phyloP scores from a whole-genome alignment of 495 filamentous ascomycete species.

The Lepraria neglecta region DNA sequence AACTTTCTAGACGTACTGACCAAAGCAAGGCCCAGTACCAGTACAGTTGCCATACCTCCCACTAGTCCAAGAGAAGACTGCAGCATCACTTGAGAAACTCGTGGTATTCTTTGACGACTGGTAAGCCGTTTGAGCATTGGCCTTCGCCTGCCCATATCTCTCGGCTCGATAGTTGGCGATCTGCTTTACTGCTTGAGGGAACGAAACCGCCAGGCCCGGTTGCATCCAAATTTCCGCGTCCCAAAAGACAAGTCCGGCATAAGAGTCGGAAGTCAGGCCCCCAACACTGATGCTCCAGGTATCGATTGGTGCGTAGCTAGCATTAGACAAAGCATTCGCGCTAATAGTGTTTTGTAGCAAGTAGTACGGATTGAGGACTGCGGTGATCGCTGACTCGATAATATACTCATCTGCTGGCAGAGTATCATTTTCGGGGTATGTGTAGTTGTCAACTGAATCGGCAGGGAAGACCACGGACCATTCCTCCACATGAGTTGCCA shows the following conservation, averaged over 20 bases:
- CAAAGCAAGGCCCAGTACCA: conserved; percentile 59
- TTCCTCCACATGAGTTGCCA: conserved; percentile 46
- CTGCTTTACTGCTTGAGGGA: conserved; percentile 50
- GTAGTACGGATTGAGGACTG: conserved; percentile 62
- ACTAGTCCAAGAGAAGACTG: conserved; percentile 58
- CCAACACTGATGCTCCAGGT: conserved; percentile 55
- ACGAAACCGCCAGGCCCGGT: conserved; percentile 53
- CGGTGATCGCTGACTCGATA: conserved; percentile 54
- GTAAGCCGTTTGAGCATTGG: conserved; percentile 43
- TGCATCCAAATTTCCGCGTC: conserved; percentile 66
- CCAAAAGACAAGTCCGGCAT: conserved; percentile 59
- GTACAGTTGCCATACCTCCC: conserved; percentile 62
- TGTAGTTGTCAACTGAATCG: conserved; percentile 57
- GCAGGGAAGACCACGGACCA: conserved; percentile 50
- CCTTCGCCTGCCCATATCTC: conserved; percentile 46
- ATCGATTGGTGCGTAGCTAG: conserved; percentile 41
- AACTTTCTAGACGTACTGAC: conserved; percentile 38
- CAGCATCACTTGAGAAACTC: conserved; percentile 45
- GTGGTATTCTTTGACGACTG: conserved; percentile 49
- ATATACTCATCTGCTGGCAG: conserved; percentile 55
- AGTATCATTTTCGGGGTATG: conserved; percentile 49
- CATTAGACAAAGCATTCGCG: conserved; percentile 42
- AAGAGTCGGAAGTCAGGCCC: conserved; percentile 56
- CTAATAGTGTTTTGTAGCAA: conserved; percentile 62
- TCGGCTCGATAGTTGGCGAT: conserved; percentile 54